Base-by-base conservation (phyloP, 768 basidiomycete species). In the Phlebiopsis flavidoalba region DNA sequence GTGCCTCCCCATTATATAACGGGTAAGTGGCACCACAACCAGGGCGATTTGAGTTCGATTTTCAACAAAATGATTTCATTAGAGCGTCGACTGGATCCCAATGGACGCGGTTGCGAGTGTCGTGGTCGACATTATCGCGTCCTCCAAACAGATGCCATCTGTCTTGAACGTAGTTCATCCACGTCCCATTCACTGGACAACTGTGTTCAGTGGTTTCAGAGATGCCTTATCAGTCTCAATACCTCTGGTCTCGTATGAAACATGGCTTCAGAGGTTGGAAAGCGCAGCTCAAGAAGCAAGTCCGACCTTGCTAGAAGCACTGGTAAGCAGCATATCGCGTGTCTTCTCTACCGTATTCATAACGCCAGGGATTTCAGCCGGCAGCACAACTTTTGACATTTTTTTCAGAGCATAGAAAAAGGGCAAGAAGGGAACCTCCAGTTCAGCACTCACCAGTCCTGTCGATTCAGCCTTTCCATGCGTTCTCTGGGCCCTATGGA, bases 121-220 rank as follows among this genome's bases (percentile, higher is more conserved):
- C 22, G n/a, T 59, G 1, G 36, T 58, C 2, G 63, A 64, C 37
- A 48, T 64, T 21, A 43, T 64, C 21, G 35, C 40, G 1, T 47
- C 60, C 8, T 3, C 54, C n/a, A 14, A 47, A 4, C 8, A 33
- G 15, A n/a, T 43, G 11, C 54, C 64, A 0, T 47, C 50, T 12
- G 19, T 67, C 15, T 15, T 65, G 26, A 67, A 67, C 59, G 60
- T 67, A 31, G 60, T 64, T 17, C 66, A 67, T 49, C 66, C 66
- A 0, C 57, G 60, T 6, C 62, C 63, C 7, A 45, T 51, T 19
- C 35, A 48, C 14, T 67, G 66, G 66, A 7, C 46, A 3, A 21
- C 12, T 7, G 52, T 64, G 6, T 49, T 58, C 31, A 3, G 14
- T 5, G 52, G 17, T 11, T 33, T 64, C 8, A 59, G 55, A 40